Percentiles rank a stretch among this genome's conserved stretches.
phyloP scores from a whole-genome alignment of 345 rosid genomes.

The Angophora floribunda region DNA sequence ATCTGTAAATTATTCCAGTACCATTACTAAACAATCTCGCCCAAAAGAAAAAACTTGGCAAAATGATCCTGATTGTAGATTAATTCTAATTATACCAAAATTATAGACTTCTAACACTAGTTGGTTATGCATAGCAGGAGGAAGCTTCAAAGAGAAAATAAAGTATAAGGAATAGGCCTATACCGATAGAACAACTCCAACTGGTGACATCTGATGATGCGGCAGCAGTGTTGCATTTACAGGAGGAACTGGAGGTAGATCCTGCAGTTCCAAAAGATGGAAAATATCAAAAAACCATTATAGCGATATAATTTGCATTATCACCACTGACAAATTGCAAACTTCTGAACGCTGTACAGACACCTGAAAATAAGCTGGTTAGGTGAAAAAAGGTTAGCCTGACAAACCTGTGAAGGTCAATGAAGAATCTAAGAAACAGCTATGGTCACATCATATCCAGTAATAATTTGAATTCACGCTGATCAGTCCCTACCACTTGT shows the following conservation, averaged over 20 bases:
- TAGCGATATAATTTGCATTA: neutral
- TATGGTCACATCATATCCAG: neutral
- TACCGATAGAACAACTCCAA: conserved; percentile 85
- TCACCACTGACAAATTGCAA: neutral
- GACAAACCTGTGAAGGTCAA: neutral
- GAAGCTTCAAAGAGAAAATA: neutral
- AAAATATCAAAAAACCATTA: neutral
- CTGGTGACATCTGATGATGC: conserved; percentile 63
- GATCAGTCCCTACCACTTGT: neutral
- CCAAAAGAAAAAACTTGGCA: neutral
- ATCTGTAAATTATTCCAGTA: conserved; percentile 30
- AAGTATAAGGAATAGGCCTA: neutral
- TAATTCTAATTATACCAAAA: neutral
- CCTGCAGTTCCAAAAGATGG: conserved; percentile 19
- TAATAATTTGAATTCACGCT: neutral
- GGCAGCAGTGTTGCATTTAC: conserved; percentile 51
- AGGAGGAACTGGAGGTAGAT: conserved; percentile 75
- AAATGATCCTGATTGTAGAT: neutral
- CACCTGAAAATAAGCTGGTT: neutral
- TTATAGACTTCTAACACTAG: neutral
- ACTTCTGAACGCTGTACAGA: neutral
- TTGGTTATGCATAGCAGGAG: neutral
- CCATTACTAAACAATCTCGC: neutral
- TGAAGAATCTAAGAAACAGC: neutral
- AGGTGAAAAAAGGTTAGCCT: neutral